phyloP scores from a whole-genome alignment of 2,329 filamentous ascomycete species.

The Penicillium occitanis region DNA sequence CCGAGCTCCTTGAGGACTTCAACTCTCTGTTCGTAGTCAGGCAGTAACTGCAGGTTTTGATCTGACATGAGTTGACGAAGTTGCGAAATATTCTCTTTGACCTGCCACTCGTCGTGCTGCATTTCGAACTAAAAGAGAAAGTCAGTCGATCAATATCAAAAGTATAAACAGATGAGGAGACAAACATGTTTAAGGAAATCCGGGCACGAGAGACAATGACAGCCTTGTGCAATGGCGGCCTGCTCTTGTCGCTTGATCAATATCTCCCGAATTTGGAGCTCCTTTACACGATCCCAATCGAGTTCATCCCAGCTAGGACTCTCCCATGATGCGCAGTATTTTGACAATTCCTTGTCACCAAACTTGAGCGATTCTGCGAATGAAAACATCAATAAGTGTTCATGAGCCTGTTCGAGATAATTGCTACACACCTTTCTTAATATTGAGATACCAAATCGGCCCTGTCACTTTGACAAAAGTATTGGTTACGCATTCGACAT shows the following conservation, averaged over 20 bases:
- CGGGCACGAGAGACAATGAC: conserved; percentile 68
- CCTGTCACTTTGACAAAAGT: conserved; percentile 58
- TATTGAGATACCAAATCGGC: conserved; percentile 49
- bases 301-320: conserved; percentile 77
- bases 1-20: conserved; percentile 86
- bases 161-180: conserved; percentile 26
- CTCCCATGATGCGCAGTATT: conserved; percentile 72
- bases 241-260: conserved; percentile 68
- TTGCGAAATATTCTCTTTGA: conserved; percentile 88
- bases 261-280: conserved; percentile 76
- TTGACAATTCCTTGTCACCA: conserved; percentile 67
- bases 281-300: conserved; percentile 78
- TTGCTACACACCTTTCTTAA: conserved; percentile 42
- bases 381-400: background rate
- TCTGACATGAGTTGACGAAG: conserved; percentile 89
- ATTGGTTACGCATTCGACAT: conserved; percentile 81
- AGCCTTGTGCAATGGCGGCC: conserved; percentile 61
- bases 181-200: conserved; percentile 84
- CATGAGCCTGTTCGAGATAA: background rate
- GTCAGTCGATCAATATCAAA: conserved; percentile 26
- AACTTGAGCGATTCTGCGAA: conserved; percentile 52
- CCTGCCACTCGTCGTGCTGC: conserved; percentile 94
- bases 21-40: conserved; percentile 94
- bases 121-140: conserved; percentile 69
- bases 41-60: conserved; percentile 91